phyloP scores from a whole-genome alignment of 148 eudicot species.

The Amaranthus palmeri region DNA sequence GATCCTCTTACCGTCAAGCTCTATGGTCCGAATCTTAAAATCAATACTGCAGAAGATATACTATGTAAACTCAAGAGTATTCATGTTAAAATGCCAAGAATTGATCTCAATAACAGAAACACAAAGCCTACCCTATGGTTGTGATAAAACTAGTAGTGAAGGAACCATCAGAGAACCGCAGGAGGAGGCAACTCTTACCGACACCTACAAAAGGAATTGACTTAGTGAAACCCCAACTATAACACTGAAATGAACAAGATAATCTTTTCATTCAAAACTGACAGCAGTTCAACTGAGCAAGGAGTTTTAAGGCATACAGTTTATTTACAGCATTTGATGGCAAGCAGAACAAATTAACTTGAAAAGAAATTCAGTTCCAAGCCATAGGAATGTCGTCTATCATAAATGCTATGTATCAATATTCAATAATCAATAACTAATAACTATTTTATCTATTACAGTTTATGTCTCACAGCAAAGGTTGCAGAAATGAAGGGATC shows the following conservation, averaged over 20 bases:
- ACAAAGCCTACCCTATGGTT: slow-evolving; percentile 63
- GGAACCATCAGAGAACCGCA: slow-evolving; percentile 95
- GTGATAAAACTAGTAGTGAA: slow-evolving; percentile 91
- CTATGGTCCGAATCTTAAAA: slow-evolving; percentile 83
- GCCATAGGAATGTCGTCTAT: too few species aligned
- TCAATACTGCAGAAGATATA: slow-evolving; percentile 47
- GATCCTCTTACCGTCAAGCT: slow-evolving; percentile 80
- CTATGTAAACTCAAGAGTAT: background rate
- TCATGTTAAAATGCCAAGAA: background rate
- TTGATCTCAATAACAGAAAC: background rate
- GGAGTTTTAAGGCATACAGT: too few species aligned
- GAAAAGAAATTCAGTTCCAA: too few species aligned
- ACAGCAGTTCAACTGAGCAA: too few species aligned
- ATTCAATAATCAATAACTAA: background rate
- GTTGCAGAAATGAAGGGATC: too few species aligned
- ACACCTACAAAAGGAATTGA: slow-evolving; percentile 49
- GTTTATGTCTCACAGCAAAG: background rate
- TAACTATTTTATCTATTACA: background rate
- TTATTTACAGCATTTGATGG: too few species aligned
- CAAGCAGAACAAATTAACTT: too few species aligned
- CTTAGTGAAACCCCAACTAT: slow-evolving; percentile 4
- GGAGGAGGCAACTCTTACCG: slow-evolving; percentile 92
- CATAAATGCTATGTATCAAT: too few species aligned
- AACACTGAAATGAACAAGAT: too few species aligned
- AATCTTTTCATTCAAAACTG: too few species aligned